Evolutionary conservation across 2,329 filamentous ascomycete species (phyloP).

Genomic region (Mycosphaerella sp.): DNA sequence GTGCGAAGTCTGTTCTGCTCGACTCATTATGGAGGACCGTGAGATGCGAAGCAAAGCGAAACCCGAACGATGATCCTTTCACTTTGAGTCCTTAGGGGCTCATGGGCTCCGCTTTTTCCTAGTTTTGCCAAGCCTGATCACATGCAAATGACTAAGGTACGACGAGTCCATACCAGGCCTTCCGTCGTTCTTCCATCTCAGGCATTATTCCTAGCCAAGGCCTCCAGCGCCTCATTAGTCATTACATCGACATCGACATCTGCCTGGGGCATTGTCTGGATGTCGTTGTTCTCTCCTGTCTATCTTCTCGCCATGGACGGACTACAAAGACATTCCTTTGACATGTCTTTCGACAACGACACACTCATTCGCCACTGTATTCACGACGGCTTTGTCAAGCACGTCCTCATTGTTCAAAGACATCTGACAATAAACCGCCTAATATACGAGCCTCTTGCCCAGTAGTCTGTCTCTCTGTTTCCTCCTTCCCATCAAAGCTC

Average conservation of each 20-base stretch:
- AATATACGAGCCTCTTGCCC: background rate
- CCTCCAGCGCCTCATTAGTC: too few species aligned
- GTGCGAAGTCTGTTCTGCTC: background rate
- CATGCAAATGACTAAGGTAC: too few species aligned
- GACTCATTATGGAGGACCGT: background rate
- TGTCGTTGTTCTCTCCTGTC: background rate
- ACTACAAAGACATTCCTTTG: background rate
- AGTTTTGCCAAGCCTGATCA: too few species aligned
- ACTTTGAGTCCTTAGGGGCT: too few species aligned
- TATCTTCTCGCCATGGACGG: background rate
- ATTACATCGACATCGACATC: too few species aligned
- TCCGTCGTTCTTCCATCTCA: too few species aligned
- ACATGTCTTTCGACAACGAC: background rate
- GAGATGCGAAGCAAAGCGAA: background rate
- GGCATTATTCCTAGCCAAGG: too few species aligned
- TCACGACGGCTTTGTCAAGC: background rate
- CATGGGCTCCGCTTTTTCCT: too few species aligned
- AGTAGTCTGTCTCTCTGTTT: background rate
- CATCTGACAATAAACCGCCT: background rate
- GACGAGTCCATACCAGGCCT: too few species aligned
- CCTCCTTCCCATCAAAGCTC: background rate
- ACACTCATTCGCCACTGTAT: background rate
- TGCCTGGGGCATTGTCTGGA: too few species aligned
- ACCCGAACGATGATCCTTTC: too few species aligned
- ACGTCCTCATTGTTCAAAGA: background rate